These are phyloP conservation scores for Alternaria angustiovoidea DNA, from an alignment of 2,329 filamentous ascomycete genomes.

Conservation along the genomic window DNA sequence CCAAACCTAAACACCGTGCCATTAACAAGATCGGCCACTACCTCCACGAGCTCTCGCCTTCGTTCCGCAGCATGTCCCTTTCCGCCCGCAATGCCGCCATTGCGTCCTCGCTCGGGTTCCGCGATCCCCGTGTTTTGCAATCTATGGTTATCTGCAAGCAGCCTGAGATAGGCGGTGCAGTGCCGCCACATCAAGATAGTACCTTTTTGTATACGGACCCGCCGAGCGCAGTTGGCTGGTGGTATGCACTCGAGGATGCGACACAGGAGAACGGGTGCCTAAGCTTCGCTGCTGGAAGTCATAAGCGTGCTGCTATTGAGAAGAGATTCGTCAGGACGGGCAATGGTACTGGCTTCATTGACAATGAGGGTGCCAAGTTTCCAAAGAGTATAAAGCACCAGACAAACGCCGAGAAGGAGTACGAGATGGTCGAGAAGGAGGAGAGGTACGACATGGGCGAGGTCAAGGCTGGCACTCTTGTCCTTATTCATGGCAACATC, in stretches of 20 bases:
- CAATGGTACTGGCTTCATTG: constrained; percentile 59
- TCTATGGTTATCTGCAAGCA: constrained; percentile 99
- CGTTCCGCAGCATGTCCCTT: constrained; percentile 61
- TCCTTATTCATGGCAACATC: constrained; percentile 94
- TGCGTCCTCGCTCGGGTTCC: constrained; percentile 75
- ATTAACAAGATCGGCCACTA: constrained; percentile 74
- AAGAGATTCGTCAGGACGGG: constrained; percentile 76
- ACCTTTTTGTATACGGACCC: constrained; percentile 92
- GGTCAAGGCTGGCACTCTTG: constrained; percentile 88
- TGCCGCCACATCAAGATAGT: constrained; percentile 90
- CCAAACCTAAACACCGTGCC: constrained; percentile 80
- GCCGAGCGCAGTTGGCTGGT: constrained; percentile 91
- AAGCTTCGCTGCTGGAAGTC: constrained; percentile 83
- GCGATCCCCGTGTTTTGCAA: constrained; percentile 80
- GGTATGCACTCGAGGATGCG: constrained; percentile 96
- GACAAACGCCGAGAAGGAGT: constrained; percentile 48
- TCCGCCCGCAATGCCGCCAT: constrained; percentile 67
- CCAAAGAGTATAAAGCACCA: constrained; percentile 57
- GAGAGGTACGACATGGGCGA: constrained; percentile 79
- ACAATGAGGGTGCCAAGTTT: constrained; percentile 72
- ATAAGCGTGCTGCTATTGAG: constrained; percentile 74
- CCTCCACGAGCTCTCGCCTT: constrained; percentile 56
- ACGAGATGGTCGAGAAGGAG: constrained; percentile 45
- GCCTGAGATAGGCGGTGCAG: constrained; percentile 91
- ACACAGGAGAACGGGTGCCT: constrained; percentile 87